A percentile compares a stretch with the other conserved stretches of the same genome.
Evolutionary conservation across 768 basidiomycete species (phyloP).

Genomic region (Termitomyces sp.): DNA sequence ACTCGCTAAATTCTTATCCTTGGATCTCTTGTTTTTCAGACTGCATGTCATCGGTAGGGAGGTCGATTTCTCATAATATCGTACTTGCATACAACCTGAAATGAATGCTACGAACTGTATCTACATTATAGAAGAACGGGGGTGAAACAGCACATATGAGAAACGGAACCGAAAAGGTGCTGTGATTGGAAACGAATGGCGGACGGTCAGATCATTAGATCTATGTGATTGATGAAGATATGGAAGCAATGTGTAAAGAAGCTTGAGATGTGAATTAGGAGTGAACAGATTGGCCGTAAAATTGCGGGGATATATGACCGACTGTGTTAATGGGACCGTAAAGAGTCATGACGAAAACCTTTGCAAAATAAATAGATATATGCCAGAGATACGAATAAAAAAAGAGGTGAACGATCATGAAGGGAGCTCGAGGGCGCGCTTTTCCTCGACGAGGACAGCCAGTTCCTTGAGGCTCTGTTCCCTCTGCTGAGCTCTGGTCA

Average conservation of each 20-base stretch:
- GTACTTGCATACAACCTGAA: constrained; percentile 12
- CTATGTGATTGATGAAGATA: constrained; percentile 9
- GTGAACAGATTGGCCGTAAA: constrained; percentile 12
- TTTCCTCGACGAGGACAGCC: constrained; percentile 54
- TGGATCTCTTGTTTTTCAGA: not conserved
- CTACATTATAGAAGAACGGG: constrained; percentile 5
- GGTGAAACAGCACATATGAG: constrained; percentile 1
- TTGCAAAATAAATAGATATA: constrained; percentile 18
- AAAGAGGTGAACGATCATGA: constrained; percentile 23
- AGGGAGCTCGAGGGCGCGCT: constrained; percentile 39
- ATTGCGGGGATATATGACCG: constrained; percentile 16
- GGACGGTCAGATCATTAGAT: constrained; percentile 24
- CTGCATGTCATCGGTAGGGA: not conserved
- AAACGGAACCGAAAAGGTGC: not conserved
- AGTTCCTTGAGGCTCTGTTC: constrained; percentile 42
- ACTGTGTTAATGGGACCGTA: constrained; percentile 6
- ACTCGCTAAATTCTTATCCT: not conserved
- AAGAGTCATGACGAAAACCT: constrained; percentile 9
- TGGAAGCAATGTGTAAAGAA: constrained; percentile 8
- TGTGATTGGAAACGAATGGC: constrained; percentile 15
- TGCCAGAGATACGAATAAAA: constrained; percentile 8
- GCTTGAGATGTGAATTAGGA: constrained; percentile 13
- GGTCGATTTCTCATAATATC: constrained; percentile 12
- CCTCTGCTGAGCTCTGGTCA: constrained; percentile 44
- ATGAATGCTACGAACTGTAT: constrained; percentile 5